phyloP scores from a whole-genome alignment of 2,329 filamentous ascomycete species.

The Fusarium buharicum region DNA sequence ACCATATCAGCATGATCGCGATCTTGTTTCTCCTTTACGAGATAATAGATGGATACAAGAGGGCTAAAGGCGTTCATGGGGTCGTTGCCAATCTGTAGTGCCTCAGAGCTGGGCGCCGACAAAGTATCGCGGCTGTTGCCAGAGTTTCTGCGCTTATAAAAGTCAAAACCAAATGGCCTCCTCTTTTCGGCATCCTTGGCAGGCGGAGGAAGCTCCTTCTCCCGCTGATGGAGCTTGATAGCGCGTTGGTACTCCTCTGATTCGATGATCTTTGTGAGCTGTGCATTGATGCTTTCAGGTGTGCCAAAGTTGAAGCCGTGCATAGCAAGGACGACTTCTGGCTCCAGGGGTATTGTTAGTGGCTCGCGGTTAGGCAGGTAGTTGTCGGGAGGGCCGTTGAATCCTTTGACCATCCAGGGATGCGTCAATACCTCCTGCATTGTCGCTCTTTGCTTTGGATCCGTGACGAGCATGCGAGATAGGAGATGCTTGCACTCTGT shows the following conservation, averaged over 20 bases:
- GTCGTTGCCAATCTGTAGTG: slow-evolving; percentile 82
- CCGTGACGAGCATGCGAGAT: slow-evolving; percentile 94
- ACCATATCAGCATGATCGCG: slow-evolving; percentile 66
- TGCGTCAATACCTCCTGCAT: slow-evolving; percentile 94
- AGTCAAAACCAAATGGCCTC: slow-evolving; percentile 89
- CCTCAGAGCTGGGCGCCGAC: slow-evolving; percentile 84
- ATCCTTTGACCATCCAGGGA: slow-evolving; percentile 96
- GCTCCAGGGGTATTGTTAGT: slow-evolving; percentile 83
- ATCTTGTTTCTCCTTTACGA: slow-evolving; percentile 94
- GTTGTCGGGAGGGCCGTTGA: slow-evolving; percentile 86
- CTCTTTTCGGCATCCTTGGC: slow-evolving; percentile 80
- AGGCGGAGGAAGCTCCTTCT: slow-evolving; percentile 68
- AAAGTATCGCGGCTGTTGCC: slow-evolving; percentile 89
- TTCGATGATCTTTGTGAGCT: slow-evolving; percentile 86
- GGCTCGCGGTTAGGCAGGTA: slow-evolving; percentile 86
- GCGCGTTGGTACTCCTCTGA: slow-evolving; percentile 94
- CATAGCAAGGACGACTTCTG: slow-evolving; percentile 89
- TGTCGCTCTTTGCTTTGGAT: slow-evolving; percentile 85
- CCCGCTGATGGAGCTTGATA: slow-evolving; percentile 75
- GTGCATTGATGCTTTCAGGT: slow-evolving; percentile 81
- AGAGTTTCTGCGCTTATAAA: slow-evolving; percentile 95
- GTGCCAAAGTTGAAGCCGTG: slow-evolving; percentile 97
- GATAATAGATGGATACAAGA: slow-evolving; percentile 91
- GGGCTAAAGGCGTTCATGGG: slow-evolving; percentile 94
- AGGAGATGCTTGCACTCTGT: slow-evolving; percentile 93